Evolutionary conservation across 2,329 filamentous ascomycete species (phyloP).

Genomic region (Colletotrichum liaoningense): DNA sequence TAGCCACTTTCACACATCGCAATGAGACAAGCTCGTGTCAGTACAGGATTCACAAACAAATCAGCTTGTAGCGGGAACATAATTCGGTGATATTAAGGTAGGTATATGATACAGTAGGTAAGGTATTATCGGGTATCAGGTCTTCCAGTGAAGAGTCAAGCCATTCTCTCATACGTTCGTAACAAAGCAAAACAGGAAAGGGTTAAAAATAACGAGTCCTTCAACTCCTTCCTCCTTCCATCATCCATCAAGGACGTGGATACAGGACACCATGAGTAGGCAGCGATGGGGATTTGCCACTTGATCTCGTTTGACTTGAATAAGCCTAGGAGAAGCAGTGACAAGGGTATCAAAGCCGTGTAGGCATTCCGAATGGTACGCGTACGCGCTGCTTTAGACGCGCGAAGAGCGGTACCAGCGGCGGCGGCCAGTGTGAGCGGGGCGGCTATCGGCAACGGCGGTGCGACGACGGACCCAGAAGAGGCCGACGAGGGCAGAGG

Average conservation of each 20-base stretch:
- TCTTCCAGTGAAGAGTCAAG: neutral
- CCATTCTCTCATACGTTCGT: slow-evolving; percentile 5
- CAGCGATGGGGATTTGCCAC: neutral
- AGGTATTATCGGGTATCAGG: slow-evolving; percentile 16
- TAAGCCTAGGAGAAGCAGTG: neutral
- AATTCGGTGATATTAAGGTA: neutral
- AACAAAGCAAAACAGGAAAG: neutral
- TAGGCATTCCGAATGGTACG: neutral
- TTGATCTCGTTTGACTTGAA: neutral
- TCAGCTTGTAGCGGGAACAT: neutral
- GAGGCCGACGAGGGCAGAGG: slow-evolving; percentile 68
- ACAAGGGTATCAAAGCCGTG: neutral
- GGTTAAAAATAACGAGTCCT: neutral
- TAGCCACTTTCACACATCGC: no score
- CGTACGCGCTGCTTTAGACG: slow-evolving; percentile 48
- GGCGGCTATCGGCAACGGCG: slow-evolving; percentile 41
- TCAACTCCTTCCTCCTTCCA: neutral
- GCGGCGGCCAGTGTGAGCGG: slow-evolving; percentile 44
- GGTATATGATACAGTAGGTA: neutral
- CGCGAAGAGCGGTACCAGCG: slow-evolving; percentile 57
- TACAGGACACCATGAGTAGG: neutral
- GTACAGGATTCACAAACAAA: neutral
- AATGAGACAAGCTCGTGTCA: neutral
- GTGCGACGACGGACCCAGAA: slow-evolving; percentile 61
- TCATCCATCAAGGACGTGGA: neutral